phyloP scores from a whole-genome alignment of 129 eudicot genomes.

The Artemisia tridentata region DNA sequence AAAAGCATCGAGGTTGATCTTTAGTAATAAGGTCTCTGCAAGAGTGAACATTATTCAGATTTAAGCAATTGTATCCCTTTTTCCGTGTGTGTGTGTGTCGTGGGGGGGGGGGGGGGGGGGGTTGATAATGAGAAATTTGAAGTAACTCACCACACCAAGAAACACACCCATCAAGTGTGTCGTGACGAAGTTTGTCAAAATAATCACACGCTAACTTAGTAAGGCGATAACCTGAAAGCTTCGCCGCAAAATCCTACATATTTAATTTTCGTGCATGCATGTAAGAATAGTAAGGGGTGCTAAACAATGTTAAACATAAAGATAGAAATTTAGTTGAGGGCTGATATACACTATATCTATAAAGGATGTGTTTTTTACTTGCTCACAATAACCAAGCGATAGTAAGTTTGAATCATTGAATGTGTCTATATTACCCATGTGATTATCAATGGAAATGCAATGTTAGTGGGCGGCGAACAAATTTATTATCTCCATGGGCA shows the following conservation, averaged over 20 bases:
- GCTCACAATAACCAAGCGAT: no score
- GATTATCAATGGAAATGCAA: no score
- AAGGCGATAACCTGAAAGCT: conserved; percentile 22
- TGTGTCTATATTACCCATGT: no score
- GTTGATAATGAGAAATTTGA: background rate
- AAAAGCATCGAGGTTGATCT: background rate
- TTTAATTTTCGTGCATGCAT: background rate
- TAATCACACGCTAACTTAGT: background rate
- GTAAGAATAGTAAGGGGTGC: background rate
- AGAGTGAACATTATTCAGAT: background rate
- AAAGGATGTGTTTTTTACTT: no score
- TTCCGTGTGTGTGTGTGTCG: no score
- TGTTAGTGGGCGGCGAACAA: no score
- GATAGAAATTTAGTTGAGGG: background rate
- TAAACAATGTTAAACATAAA: background rate
- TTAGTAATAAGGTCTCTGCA: background rate
- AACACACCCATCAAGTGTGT: background rate
- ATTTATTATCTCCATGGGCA: accelerated
- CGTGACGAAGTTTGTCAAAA: background rate
- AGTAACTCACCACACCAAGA: background rate
- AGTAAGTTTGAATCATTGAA: no score
- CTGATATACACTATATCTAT: background rate
- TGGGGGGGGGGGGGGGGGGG: no score
- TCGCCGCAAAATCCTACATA: conserved; percentile 16
- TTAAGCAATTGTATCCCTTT: background rate